phyloP scores from a whole-genome alignment of 1,284 basidiomycete genomes.

The Cystobasidium slooffiae region DNA sequence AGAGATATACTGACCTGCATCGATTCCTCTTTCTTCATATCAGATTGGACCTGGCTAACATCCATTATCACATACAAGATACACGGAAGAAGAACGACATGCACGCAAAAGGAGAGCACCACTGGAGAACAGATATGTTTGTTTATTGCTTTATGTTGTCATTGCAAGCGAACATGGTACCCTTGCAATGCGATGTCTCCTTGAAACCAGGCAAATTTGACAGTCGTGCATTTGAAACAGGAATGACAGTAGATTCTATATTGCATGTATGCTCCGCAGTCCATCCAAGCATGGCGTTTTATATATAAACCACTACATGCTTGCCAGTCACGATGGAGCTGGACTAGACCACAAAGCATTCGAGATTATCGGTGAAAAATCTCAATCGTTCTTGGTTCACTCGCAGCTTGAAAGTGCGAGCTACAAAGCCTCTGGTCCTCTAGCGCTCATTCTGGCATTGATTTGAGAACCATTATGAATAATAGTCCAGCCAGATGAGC shows the following conservation, averaged over 20 bases:
- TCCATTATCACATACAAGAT: not conserved
- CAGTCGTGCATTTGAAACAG: not conserved
- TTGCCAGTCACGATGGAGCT: constrained; percentile 20
- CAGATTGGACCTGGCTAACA: constrained; percentile 42
- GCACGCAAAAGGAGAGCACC: not conserved
- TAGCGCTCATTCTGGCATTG: constrained; percentile 34
- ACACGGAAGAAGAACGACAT: not conserved
- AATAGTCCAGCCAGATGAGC: constrained; percentile 13
- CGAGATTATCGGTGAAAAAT: not conserved
- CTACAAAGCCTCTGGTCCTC: constrained; percentile 40
- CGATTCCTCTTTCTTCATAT: not conserved
- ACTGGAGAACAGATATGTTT: not conserved
- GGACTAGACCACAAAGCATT: constrained; percentile 24
- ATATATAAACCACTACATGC: not conserved
- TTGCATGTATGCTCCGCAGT: constrained; percentile 31
- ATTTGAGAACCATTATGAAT: not conserved
- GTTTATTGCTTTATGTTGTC: too few species aligned
- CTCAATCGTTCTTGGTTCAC: constrained; percentile 32
- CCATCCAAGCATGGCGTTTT: constrained; percentile 17
- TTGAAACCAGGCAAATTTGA: too few species aligned
- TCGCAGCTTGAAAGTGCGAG: constrained; percentile 23
- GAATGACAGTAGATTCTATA: not conserved
- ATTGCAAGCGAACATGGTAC: too few species aligned
- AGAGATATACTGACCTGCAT: not conserved
- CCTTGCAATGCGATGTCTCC: too few species aligned